Base-by-base conservation (phyloP, 371 early-diverging fungal genomes). In the Mortierella sp. region DNA sequence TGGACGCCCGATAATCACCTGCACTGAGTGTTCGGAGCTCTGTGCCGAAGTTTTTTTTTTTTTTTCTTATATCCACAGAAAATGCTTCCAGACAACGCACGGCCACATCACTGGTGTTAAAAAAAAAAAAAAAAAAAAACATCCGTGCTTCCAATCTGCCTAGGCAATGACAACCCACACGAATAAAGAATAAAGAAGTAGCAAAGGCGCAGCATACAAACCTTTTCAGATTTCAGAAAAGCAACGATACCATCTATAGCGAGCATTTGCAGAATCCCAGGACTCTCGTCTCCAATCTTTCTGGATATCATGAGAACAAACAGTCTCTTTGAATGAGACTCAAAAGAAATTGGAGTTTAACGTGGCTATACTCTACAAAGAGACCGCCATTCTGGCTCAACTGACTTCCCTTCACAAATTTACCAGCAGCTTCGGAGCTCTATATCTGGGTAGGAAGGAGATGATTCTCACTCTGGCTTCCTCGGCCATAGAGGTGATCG, bases 341-440 rank as follows among this genome's bases (percentile, higher is more conserved):
- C 62, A 62, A 18, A 62, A 62, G n/a, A 62, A 62, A 28, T 29
- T 62, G 51, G 30, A 62, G 50, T 1, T 62, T 26, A 62, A 15
- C 28, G 62, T 52, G 2, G 62, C 51, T 18, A 62, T 4, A 47
- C n/a, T 48, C 14, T 7, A 18, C 21, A 51, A 50, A 14, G 30
- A 62, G 28, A 62, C 19, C 29, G 62, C 62, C 51, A 62, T 62
- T n/a, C 23, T 62, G 62, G 51, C 62, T 26, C 62, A 62, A n/a
- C 29, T 51, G 50, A 19, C 62, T 2, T 62, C 62, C 21, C 51
- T 51, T 51, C n/a, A 5, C 16, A 16, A 7, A 19, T 23, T 16
- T 12, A 16, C 16, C 46, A 46, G n/a, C n/a, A n/a, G n/a, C n/a
- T n/a, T n/a, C n/a, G n/a, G n/a, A n/a, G n/a, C n/a, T n/a, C n/a